phyloP scores from a whole-genome alignment of 1,139 yeast genomes.

The Debaryomycetaceae sp. region DNA sequence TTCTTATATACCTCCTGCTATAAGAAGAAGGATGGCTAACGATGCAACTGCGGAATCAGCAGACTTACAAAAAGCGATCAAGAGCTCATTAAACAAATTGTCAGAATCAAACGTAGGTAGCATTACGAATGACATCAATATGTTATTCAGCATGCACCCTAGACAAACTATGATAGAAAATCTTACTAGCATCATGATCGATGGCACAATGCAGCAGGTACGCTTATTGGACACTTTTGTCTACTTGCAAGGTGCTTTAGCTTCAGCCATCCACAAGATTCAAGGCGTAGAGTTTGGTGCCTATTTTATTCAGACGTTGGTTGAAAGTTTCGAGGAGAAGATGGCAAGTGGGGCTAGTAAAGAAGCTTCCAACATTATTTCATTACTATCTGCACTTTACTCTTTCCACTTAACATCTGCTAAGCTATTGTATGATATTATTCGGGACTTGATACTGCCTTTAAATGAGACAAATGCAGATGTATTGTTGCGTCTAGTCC shows the following conservation, averaged over 20 bases:
- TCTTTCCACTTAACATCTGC: constrained; percentile 74
- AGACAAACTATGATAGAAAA: constrained; percentile 74
- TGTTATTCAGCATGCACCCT: constrained; percentile 61
- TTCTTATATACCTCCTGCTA: constrained; percentile 78
- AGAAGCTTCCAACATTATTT: constrained; percentile 66
- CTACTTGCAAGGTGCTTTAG: constrained; percentile 73
- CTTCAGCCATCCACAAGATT: constrained; percentile 68
- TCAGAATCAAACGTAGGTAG: constrained; percentile 79
- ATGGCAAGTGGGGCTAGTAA: constrained; percentile 36
- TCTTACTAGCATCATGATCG: constrained; percentile 59
- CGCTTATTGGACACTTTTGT: constrained; percentile 75
- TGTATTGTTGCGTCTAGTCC: constrained; percentile 63
- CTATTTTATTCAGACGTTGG: constrained; percentile 69
- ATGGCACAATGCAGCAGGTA: constrained; percentile 62
- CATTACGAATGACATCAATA: constrained; percentile 66
- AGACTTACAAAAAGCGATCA: constrained; percentile 57
- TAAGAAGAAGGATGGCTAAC: constrained; percentile 52
- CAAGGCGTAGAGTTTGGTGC: constrained; percentile 95
- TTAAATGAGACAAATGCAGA: constrained; percentile 77
- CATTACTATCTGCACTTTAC: constrained; percentile 73
- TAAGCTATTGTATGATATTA: constrained; percentile 71
- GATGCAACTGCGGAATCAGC: constrained; percentile 45
- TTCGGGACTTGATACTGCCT: constrained; percentile 51
- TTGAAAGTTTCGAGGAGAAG: constrained; percentile 56
- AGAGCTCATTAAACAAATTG: constrained; percentile 79